Evolutionary conservation across 2,329 filamentous ascomycete genomes (phyloP).

Genomic region (Fusarium marasasianum): DNA sequence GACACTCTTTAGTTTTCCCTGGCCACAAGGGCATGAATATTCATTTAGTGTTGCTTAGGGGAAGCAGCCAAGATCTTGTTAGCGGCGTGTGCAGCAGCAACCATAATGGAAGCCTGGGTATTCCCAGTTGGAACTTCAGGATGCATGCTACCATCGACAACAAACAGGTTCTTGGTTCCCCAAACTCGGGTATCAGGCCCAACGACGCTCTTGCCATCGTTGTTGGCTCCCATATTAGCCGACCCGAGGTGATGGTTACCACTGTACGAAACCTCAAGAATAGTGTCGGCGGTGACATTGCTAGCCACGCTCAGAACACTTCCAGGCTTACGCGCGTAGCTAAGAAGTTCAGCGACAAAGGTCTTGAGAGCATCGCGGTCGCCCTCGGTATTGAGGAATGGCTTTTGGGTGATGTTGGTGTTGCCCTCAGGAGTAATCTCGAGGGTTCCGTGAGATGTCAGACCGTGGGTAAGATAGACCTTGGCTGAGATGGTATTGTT

Average conservation of each 20-base stretch:
- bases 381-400: constrained; percentile 47
- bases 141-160: constrained; percentile 46
- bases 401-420: constrained; percentile 53
- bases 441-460: constrained; percentile 57
- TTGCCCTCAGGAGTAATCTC: constrained; percentile 50
- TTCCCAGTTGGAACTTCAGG: constrained; percentile 45
- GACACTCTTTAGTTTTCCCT: background rate
- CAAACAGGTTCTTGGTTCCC: constrained; percentile 45
- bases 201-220: constrained; percentile 47
- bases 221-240: constrained; percentile 43
- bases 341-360: constrained; percentile 42
- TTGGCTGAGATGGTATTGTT: constrained; percentile 56
- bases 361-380: constrained; percentile 42
- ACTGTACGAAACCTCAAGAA: constrained; percentile 36
- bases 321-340: constrained; percentile 34
- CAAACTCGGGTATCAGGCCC: constrained; percentile 46
- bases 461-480: constrained; percentile 61
- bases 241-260: constrained; percentile 47
- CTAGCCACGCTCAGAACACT: constrained; percentile 32
- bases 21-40: background rate
- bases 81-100: constrained; percentile 40
- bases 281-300: constrained; percentile 38
- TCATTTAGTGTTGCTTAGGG: background rate
- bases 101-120: constrained; percentile 40
- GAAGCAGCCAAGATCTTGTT: constrained; percentile 32